Base-by-base conservation (phyloP, 345 rosid genomes). In the Gossypium herbaceum region DNA sequence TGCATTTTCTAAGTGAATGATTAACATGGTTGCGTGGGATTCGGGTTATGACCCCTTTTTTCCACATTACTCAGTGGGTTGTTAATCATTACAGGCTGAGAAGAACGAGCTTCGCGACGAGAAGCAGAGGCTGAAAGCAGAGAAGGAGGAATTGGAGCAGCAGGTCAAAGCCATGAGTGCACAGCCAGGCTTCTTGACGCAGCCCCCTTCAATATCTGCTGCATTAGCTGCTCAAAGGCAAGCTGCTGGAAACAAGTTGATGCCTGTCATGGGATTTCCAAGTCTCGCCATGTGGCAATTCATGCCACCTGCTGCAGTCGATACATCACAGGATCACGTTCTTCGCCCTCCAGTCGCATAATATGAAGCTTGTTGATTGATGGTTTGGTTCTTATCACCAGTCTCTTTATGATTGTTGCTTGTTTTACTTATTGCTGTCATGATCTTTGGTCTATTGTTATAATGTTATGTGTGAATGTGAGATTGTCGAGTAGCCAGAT, bases 261-360 rank as follows among this genome's bases (percentile, higher is more conserved):
- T 90, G 74, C 97, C 99, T 52, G 75, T 90, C 87, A 87, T 89
- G 54, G 81, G 98, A 73, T 94, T 87, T 76, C 98, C 98, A 6
- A 92, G 97, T 73, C 92, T 91, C 72, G 94, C 97, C 29, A 94
- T 94, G 99, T 93, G 98, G 94, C 98, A 91, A 80, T 91, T 94
- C 82, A 89, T 90, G 98, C 97, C 98, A 57, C 97, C 97, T 73
- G 94, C 98, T 82, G 82, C 93, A 13, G 94, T 84, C 16, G 97
- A 94, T 78, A 93, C 98, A 73, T 90, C 98, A 6, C 96, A 89
- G 87, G 98, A 94, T 88, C 98, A 94, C 64, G 94, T 92, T 61
- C 97, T 92, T 63, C 96, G 91, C 67, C 98, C 90, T 55, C 97
- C 98, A 0, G 99, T 92, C 72, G 98, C 91, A 71, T 88, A 75